A percentile compares a stretch with the other conserved stretches of the same genome.
Conservation (phyloP, 2,329 filamentous ascomycete species). For the Aspergillus thermomutatus region DNA sequence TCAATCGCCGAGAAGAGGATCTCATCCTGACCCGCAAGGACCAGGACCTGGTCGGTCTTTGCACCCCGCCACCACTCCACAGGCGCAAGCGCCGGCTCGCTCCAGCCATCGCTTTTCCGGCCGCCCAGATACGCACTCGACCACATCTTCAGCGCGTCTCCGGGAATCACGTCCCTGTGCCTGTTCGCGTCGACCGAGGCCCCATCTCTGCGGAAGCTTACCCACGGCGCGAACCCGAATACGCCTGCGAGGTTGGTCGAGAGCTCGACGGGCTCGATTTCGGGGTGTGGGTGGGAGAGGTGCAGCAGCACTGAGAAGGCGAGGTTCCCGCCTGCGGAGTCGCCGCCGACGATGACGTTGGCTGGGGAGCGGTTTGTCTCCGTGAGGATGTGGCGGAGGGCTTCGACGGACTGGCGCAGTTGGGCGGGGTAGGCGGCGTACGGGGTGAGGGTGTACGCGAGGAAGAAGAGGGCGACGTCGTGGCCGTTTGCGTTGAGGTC, state of each 20-base stretch:
- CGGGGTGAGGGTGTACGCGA: conserved; percentile 53
- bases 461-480: conserved; percentile 48
- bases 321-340: conserved; percentile 42
- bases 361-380: conserved; percentile 28
- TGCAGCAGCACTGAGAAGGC: conserved; percentile 32
- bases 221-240: conserved; percentile 56
- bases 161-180: conserved; percentile 49
- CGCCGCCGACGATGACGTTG: conserved; percentile 37
- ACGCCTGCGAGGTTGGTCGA: conserved; percentile 42
- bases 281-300: conserved; percentile 52
- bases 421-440: conserved; percentile 37
- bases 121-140: conserved; percentile 43
- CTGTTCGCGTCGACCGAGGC: conserved; percentile 44
- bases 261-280: conserved; percentile 40
- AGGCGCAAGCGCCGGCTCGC: conserved; percentile 47
- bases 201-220: conserved; percentile 44
- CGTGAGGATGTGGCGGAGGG: conserved; percentile 37
- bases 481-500: conserved; percentile 39
- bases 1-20: conserved; percentile 44
- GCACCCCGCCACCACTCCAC: conserved; percentile 52
- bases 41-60: conserved; percentile 46
- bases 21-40: conserved; percentile 54
- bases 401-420: conserved; percentile 36
- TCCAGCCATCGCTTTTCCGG: conserved; percentile 47
- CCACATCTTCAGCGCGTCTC: conserved; percentile 40